Evolutionary conservation across 805 yeast species (phyloP), one percentile per base, ranked within the genome.

Genomic region (Barnettozyma siamensis): DNA sequence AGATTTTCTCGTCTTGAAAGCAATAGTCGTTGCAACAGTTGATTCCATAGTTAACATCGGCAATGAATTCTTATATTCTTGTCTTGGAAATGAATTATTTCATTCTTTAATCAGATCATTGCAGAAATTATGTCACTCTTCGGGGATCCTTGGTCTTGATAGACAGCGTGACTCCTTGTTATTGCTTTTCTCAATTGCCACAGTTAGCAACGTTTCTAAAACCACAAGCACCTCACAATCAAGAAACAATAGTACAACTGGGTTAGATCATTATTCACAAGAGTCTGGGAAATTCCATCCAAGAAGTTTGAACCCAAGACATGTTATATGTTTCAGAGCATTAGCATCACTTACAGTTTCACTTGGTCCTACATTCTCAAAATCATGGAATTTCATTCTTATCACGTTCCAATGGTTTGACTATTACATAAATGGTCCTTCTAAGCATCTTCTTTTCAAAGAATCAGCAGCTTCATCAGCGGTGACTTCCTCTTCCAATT

Each of bases 51-150:
- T 76, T 18, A 58, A 64, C 3, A 62, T 75, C 23, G 74, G 72
- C 35, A 62, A 72, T 9, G 65, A 69, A 3, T 80, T 76, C 39
- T 56, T 91, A 7, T 78, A 78, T 50, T 76, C 88, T 0, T 67
- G 83, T 5, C 61, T 86, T 54, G 95, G 88, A 51, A 69, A 72
- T 41, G 91, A 84, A 15, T 55, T 78, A 17, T 89, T 85, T 58
- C 83, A 83, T 42, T 62, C 67, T 9, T 54, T 82, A 3, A 76
- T 88, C 3, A 67, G 95, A 31, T 74, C 94, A 0, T 69, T 86
- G 7, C 97, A 91, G 58, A 80, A 82, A 47, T 68, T 86, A 37
- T 78, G 95, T 7, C 96, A 88, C 57, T 78, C 89, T 0, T 73
- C 89, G 0, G 97, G 97, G 0, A 64, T 87, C 13, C 60, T 88